Conservation (phyloP, 31 red algal genomes). For the Asparagopsis taxiformis region DNA sequence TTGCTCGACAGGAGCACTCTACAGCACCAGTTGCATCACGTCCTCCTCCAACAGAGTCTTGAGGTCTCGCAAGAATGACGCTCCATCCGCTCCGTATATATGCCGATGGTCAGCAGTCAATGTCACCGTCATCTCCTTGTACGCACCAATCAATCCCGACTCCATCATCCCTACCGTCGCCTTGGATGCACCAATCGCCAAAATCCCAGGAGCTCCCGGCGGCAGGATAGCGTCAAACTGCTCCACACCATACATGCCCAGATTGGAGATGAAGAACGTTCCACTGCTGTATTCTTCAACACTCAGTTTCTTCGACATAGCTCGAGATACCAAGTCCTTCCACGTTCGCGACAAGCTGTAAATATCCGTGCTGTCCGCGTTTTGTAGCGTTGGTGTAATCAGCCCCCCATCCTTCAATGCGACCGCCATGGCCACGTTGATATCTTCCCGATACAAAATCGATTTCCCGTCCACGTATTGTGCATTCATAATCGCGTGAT, state of each 20-base stretch:
- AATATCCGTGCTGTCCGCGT: conserved; percentile 73
- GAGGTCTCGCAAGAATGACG: conserved; percentile 85
- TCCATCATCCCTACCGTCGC: conserved; percentile 66
- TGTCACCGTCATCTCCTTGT: conserved; percentile 94
- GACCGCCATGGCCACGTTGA: conserved; percentile 96
- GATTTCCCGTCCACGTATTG: conserved; percentile 66
- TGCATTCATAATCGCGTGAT: conserved; percentile 95
- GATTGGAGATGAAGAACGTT: conserved; percentile 89
- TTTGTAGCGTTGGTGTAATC: conserved; percentile 92
- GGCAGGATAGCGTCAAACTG: conserved; percentile 96
- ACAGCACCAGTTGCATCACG: conserved; percentile 65
- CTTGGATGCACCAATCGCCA: conserved; percentile 84
- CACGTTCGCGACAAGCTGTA: conserved; percentile 79
- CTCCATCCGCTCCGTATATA: conserved; percentile 95
- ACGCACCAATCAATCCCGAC: conserved; percentile 77
- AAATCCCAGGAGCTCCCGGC: conserved; percentile 80
- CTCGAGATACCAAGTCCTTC: conserved; percentile 89
- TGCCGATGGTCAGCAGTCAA: conserved; percentile 95
- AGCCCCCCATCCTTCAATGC: conserved; percentile 90
- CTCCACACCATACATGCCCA: conserved; percentile 98
- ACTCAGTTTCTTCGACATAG: conserved; percentile 75
- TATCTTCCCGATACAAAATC: conserved; percentile 72
- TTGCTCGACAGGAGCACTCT: no score
- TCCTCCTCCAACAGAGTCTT: conserved; percentile 80
- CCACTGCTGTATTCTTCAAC: conserved; percentile 87